phyloP scores from a whole-genome alignment of 257 asterid species.

The Solanum appendiculatum region DNA sequence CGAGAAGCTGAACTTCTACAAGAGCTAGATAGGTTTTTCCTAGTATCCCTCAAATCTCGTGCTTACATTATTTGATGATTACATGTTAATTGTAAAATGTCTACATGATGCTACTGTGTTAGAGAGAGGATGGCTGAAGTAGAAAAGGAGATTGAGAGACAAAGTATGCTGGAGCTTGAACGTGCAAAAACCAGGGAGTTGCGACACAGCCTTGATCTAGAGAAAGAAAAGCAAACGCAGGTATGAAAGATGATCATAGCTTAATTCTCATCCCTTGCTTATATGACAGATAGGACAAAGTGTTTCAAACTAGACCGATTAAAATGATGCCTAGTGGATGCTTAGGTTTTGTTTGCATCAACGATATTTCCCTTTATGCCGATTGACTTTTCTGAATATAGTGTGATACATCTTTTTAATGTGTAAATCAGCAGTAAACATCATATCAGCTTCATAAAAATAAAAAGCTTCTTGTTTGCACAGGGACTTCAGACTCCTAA shows the following conservation, averaged over 20 bases:
- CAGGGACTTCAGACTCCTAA: neutral
- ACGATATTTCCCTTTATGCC: neutral
- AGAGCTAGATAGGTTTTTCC: conserved; percentile 70
- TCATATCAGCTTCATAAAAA: neutral
- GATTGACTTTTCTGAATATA: neutral
- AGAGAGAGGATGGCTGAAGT: conserved; percentile 74
- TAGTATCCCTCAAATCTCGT: neutral
- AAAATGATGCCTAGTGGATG: neutral
- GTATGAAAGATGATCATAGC: conserved; percentile 25
- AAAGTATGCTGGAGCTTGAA: conserved; percentile 70
- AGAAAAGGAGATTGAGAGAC: conserved; percentile 91
- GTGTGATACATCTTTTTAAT: neutral
- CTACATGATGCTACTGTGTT: conserved; percentile 9
- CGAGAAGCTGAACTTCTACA: conserved; percentile 84
- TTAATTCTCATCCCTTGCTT: neutral
- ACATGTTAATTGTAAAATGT: neutral
- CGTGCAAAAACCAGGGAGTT: conserved; percentile 87
- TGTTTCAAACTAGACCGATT: neutral
- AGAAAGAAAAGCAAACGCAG: conserved; percentile 94
- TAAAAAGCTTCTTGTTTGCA: neutral
- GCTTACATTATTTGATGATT: neutral
- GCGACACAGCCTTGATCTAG: conserved; percentile 85
- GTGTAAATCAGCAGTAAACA: neutral
- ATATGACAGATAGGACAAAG: neutral
- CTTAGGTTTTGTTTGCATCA: neutral